Percentiles rank a stretch among this genome's conserved stretches.
phyloP scores from a whole-genome alignment of 495 filamentous ascomycete species.

The Clohesyomyces aquaticus region DNA sequence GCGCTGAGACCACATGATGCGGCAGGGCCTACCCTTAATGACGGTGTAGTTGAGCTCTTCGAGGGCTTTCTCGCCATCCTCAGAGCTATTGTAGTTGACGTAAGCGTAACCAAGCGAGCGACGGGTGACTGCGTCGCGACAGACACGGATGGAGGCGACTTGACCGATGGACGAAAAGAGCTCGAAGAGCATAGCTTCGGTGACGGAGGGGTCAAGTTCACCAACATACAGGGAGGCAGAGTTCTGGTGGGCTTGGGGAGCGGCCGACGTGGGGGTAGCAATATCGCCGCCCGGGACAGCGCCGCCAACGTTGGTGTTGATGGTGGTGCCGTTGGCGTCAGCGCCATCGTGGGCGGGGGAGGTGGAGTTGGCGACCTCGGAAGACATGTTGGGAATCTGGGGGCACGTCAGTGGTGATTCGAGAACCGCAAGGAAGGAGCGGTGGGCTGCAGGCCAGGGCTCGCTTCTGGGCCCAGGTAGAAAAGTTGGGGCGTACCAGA shows the following conservation, averaged over 20 bases:
- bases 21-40: conserved; percentile 98
- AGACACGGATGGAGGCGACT: conserved; percentile 99
- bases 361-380: conserved; percentile 60
- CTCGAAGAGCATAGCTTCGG: conserved; percentile 99
- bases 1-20: conserved; percentile 99
- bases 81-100: conserved; percentile 98
- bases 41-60: conserved; percentile 99
- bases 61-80: conserved; percentile 94
- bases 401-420: background rate
- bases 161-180: conserved; percentile 99
- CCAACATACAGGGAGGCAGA: conserved; percentile 98
- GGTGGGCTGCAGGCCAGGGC: conserved; percentile 18
- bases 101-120: conserved; percentile 99
- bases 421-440: conserved; percentile 21
- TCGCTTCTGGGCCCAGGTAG: conserved; percentile 19
- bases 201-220: conserved; percentile 95
- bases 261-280: conserved; percentile 71
- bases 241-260: conserved; percentile 74
- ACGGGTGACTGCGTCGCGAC: conserved; percentile 97
- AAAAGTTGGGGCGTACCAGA: conserved; percentile 12
- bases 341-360: conserved; percentile 68
- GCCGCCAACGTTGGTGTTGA: conserved; percentile 68
- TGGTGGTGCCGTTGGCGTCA: conserved; percentile 62
- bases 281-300: conserved; percentile 62
- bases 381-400: conserved; percentile 60